Base-by-base conservation (phyloP, 1,139 yeast genomes). In the Debaryomyces singareniensis region DNA sequence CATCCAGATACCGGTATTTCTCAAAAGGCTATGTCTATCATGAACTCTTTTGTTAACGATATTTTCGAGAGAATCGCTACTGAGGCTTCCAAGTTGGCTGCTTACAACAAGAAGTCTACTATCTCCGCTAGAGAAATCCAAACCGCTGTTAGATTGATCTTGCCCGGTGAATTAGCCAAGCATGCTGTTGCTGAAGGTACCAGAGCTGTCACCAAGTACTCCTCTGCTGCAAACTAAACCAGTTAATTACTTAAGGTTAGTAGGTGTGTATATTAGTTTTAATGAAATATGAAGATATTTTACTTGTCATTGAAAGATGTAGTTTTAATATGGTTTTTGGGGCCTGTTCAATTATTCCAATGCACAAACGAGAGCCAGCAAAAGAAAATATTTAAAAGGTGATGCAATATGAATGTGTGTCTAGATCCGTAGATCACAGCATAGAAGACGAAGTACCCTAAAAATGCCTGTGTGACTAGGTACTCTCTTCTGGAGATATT, bases 1-100 rank as follows among this genome's bases (percentile, higher is more conserved):
- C 96, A 93, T 71, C 96, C 98, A 68, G 97, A 91, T 68, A 91
- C 98, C 44, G 98, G 98, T 87, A 91, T 91, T 61, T 91, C 98
- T 48, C 95, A 89, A 71, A 86, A 87, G 70, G 96, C 98, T 50
- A 91, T 91, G 96, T 87, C 96, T 39, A 91, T 91, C 66, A 83
- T 91, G 93, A 91, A 91, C 84, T 91, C 97, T 32, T 91, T 91
- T 53, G 98, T 91, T 53, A 89, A 89, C 70, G 97, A 89, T 68
- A 84, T 84, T 58, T 84, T 84, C 53, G 95, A 84, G 71, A 83
- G 95, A 78, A 81, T 81, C 55, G 98, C 98, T 53, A 71, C 93
- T 52, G 98, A 91, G 72, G 96, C 98, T 54, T 91, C 98, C 49
- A 91, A 91, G 75, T 82, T 91, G 61, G 98, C 98, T 71, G 96